Evolutionary conservation across 1,284 basidiomycete genomes (phyloP).

Genomic region (Leccinum fallax): DNA sequence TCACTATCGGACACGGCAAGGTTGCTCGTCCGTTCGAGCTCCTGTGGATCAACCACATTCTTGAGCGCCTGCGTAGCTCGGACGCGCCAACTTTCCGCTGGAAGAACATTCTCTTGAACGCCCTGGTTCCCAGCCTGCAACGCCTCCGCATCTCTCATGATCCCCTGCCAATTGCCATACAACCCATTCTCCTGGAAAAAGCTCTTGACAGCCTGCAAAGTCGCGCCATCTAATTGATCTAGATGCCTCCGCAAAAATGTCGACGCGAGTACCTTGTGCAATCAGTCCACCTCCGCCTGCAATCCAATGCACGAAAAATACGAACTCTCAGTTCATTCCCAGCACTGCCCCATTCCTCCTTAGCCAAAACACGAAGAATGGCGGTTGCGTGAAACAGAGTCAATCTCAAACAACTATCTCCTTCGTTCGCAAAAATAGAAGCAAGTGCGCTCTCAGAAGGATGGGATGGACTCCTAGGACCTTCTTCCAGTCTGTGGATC

Average conservation of each 20-base stretch:
- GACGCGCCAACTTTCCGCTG: conserved; percentile 21
- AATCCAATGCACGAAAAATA: conserved; percentile 7
- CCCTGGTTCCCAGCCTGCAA: conserved; percentile 4
- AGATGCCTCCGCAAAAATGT: conserved; percentile 30
- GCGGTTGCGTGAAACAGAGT: conserved; percentile 31
- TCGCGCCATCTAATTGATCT: conserved; percentile 21
- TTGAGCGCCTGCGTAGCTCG: conserved; percentile 33
- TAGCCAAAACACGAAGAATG: conserved; percentile 38
- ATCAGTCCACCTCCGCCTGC: conserved; percentile 13
- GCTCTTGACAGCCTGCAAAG: conserved; percentile 11
- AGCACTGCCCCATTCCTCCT: conserved; percentile 39
- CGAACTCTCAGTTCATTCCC: conserved; percentile 37
- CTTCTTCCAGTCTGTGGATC: conserved; percentile 34
- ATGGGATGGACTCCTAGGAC: conserved; percentile 25
- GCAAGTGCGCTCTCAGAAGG: conserved; percentile 18
- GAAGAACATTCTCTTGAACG: background rate
- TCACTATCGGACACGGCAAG: conserved; percentile 37
- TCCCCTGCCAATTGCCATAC: conserved; percentile 16
- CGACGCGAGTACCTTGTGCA: conserved; percentile 21
- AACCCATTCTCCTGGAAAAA: conserved; percentile 22
- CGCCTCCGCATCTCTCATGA: conserved; percentile 14
- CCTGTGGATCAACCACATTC: conserved; percentile 43
- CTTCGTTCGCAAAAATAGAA: conserved; percentile 31
- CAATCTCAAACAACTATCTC: conserved; percentile 31
- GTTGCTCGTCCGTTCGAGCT: conserved; percentile 50